Conservation (phyloP, 139 green algal genomes). For the Micractinium conductrix region DNA sequence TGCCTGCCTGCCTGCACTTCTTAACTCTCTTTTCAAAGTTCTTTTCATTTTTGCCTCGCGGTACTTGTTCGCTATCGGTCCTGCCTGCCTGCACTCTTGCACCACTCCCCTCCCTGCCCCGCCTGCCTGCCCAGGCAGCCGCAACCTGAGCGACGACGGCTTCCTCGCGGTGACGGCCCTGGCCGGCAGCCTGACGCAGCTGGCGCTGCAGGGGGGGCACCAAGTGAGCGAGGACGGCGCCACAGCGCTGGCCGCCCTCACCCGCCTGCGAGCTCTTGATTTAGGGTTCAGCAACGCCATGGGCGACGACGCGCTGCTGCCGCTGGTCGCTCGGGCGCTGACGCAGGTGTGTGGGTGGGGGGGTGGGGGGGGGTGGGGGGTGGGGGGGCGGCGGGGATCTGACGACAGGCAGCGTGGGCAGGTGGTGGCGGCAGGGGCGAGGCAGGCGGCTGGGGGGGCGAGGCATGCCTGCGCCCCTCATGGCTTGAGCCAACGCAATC, state of each 20-base stretch:
- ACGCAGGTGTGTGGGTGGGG: neutral
- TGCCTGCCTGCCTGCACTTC: neutral
- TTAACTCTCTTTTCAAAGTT: neutral
- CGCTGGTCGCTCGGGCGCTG: neutral
- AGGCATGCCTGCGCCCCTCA: no score
- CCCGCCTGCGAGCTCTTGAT: neutral
- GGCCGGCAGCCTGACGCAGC: neutral
- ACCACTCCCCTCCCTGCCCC: neutral
- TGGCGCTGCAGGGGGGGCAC: constrained; percentile 2
- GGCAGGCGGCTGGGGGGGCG: no score
- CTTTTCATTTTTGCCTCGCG: neutral
- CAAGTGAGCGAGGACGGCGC: neutral
- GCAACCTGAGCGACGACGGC: neutral
- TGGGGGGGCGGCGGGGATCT: neutral
- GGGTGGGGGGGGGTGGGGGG: neutral
- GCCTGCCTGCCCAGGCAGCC: neutral
- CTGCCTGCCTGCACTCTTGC: neutral
- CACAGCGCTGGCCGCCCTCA: neutral
- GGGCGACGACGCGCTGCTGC: constrained; percentile 2
- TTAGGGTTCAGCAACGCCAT: constrained; percentile 4
- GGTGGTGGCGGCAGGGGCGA: neutral
- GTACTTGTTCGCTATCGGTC: neutral
- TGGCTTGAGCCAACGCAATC: neutral
- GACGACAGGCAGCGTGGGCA: neutral
- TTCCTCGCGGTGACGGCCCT: neutral